Percentiles rank a stretch among this genome's conserved stretches.
These are phyloP conservation scores for Solanum megistacrolobum DNA, from an alignment of 257 asterid genomes.

Conservation along the genomic window DNA sequence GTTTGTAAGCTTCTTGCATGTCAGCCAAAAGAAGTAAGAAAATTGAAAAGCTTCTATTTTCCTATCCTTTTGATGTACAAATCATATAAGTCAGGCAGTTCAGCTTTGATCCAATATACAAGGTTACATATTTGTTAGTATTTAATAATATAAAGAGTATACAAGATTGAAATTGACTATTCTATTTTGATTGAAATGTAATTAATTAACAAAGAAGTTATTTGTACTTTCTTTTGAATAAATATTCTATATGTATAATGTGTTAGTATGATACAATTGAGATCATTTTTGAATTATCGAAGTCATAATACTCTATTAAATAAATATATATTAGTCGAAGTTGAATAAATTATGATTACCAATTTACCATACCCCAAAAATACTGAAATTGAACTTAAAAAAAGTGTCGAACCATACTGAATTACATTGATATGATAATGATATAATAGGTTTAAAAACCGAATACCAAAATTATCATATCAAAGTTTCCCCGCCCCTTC, in stretches of 20 bases:
- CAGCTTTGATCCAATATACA: not conserved
- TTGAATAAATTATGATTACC: too few relatives aligned
- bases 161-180: too few relatives aligned
- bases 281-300: not conserved
- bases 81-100: not conserved
- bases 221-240: too few relatives aligned
- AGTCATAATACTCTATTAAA: too few relatives aligned
- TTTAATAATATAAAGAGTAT: too few relatives aligned
- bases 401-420: accelerated
- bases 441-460: accelerated
- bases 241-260: not conserved
- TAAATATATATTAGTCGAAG: too few relatives aligned
- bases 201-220: too few relatives aligned
- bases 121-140: not conserved
- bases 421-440: too few relatives aligned
- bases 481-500: accelerated
- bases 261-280: too few relatives aligned
- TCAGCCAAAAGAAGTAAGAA: not conserved
- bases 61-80: not conserved
- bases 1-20: not conserved
- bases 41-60: not conserved
- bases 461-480: too few relatives aligned
- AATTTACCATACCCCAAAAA: too few relatives aligned
- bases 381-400: too few relatives aligned
- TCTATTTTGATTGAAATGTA: not conserved